These are phyloP conservation scores for Boletellus ananiceps DNA, from an alignment of 768 basidiomycete species.

Conservation along the genomic window DNA sequence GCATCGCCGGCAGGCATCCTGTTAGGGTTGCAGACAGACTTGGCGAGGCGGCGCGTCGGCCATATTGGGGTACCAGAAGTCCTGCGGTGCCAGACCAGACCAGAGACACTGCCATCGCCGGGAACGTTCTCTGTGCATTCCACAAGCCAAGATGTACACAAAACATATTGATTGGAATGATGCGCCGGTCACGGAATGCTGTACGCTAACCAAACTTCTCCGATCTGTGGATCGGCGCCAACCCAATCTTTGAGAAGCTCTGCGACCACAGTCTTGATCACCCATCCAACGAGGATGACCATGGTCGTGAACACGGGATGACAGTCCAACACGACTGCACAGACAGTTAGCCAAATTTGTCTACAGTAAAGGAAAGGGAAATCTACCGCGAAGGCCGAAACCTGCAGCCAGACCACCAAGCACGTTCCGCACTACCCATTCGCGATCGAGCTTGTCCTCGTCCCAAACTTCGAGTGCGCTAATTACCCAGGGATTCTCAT, in stretches of 20 bases:
- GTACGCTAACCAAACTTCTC: constrained; percentile 77
- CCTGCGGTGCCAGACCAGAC: constrained; percentile 4
- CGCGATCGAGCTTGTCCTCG: constrained; percentile 71
- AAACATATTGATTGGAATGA: not conserved
- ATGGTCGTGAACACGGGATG: constrained; percentile 69
- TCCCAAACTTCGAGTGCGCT: constrained; percentile 55
- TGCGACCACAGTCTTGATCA: constrained; percentile 59
- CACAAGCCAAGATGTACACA: not conserved
- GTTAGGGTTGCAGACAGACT: constrained; percentile 8
- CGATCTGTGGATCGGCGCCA: constrained; percentile 49
- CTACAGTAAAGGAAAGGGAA: not conserved
- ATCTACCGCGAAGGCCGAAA: constrained; percentile 73
- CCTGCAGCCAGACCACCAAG: constrained; percentile 85
- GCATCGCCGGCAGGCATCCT: constrained; percentile 24
- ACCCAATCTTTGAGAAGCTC: constrained; percentile 64
- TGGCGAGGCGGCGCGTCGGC: not conserved
- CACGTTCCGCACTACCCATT: constrained; percentile 81
- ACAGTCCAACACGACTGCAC: constrained; percentile 69
- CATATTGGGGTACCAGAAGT: constrained; percentile 22
- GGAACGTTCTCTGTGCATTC: not conserved
- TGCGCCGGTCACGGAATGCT: constrained; percentile 55
- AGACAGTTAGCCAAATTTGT: not conserved
- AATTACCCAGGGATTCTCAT: constrained; percentile 34
- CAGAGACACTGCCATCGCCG: constrained; percentile 7
- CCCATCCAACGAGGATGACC: constrained; percentile 75